phyloP scores from a whole-genome alignment of 768 basidiomycete species.

The Cubamyces sp. region DNA sequence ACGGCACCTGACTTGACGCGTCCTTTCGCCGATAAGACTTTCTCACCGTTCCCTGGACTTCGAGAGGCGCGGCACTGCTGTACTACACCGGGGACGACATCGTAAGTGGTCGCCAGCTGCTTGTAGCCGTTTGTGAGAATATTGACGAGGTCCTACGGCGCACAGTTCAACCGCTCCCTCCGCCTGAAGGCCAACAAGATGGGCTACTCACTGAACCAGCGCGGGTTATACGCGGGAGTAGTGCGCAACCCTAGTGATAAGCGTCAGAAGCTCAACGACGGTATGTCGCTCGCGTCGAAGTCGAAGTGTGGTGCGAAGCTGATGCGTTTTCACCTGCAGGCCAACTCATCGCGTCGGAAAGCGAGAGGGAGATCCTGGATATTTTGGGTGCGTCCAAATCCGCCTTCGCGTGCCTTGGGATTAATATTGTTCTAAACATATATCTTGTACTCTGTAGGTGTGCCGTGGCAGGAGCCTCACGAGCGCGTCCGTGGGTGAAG shows the following conservation, averaged over 20 bases:
- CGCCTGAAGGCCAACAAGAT: slow-evolving; percentile 79
- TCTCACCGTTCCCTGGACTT: slow-evolving; percentile 77
- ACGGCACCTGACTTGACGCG: neutral
- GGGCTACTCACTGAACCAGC: slow-evolving; percentile 88
- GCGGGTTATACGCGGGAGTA: slow-evolving; percentile 75
- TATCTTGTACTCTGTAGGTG: slow-evolving; percentile 38
- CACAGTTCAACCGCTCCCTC: slow-evolving; percentile 88
- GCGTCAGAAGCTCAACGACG: slow-evolving; percentile 61
- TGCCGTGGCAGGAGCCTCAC: slow-evolving; percentile 84
- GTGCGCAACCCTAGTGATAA: slow-evolving; percentile 69
- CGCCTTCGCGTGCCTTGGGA: neutral
- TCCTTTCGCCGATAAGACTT: slow-evolving; percentile 54
- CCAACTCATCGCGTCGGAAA: slow-evolving; percentile 72
- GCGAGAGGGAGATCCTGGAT: slow-evolving; percentile 85
- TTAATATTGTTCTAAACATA: neutral
- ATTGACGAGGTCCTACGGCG: neutral
- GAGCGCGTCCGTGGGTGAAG: slow-evolving; percentile 53
- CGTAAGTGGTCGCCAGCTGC: slow-evolving; percentile 46
- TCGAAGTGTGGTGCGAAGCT: neutral
- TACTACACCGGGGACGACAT: slow-evolving; percentile 97
- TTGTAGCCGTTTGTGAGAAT: neutral
- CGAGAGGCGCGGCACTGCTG: slow-evolving; percentile 82
- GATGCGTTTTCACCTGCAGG: slow-evolving; percentile 16
- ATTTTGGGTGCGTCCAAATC: slow-evolving; percentile 52
- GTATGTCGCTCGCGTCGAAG: slow-evolving; percentile 38